These are phyloP conservation scores for Tricholoma bakamatsutake DNA, from an alignment of 768 basidiomycete genomes.

Conservation along the genomic window DNA sequence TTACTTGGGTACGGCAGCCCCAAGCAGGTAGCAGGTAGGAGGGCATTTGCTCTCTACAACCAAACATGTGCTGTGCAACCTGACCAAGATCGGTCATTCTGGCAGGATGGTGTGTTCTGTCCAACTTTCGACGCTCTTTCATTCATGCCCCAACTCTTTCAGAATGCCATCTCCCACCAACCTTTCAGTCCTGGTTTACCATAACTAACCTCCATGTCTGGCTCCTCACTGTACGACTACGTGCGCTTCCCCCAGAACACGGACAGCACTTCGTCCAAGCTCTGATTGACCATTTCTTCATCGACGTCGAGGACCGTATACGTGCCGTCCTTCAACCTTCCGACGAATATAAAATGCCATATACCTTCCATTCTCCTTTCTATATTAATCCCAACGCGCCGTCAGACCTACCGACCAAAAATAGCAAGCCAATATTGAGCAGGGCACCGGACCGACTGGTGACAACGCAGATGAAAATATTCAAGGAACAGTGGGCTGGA, in stretches of 20 bases:
- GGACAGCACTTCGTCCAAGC: slow-evolving; percentile 71
- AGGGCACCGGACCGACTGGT: slow-evolving; percentile 75
- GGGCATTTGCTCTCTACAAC: slow-evolving; percentile 55
- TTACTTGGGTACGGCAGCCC: slow-evolving; percentile 55
- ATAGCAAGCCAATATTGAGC: slow-evolving; percentile 19
- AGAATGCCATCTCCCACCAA: slow-evolving; percentile 85
- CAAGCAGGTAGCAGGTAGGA: slow-evolving; percentile 54
- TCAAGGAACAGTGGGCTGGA: slow-evolving; percentile 90
- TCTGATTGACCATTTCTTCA: slow-evolving; percentile 91
- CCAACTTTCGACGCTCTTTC: background rate
- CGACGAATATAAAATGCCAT: slow-evolving; percentile 31
- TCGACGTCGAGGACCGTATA: slow-evolving; percentile 88
- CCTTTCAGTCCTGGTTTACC: slow-evolving; percentile 97
- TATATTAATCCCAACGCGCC: slow-evolving; percentile 42
- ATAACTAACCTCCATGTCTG: slow-evolving; percentile 90
- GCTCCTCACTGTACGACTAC: slow-evolving; percentile 83
- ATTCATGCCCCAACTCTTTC: slow-evolving; percentile 1
- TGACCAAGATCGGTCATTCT: slow-evolving; percentile 56
- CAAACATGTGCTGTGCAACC: slow-evolving; percentile 48
- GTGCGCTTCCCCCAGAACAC: slow-evolving; percentile 66
- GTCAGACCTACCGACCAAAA: slow-evolving; percentile 5
- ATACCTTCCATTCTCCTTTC: slow-evolving; percentile 40
- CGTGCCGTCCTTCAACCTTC: slow-evolving; percentile 70
- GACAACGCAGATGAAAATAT: slow-evolving; percentile 82
- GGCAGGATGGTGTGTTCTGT: slow-evolving; percentile 52